Conservation (phyloP, 2,329 filamentous ascomycete genomes). For the Aspergillus neotritici region DNA sequence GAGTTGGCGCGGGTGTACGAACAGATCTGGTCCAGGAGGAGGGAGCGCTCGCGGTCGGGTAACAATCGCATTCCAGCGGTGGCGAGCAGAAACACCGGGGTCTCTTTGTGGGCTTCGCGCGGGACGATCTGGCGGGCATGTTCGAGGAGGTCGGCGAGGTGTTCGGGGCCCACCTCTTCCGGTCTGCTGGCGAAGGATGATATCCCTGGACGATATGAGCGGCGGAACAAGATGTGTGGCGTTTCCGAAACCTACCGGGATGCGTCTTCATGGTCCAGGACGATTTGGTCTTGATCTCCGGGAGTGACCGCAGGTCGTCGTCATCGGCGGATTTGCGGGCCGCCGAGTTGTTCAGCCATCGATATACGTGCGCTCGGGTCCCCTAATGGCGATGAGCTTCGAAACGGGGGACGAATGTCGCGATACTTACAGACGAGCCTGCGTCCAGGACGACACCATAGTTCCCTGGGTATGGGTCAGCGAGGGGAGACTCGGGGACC, state of each 20-base stretch:
- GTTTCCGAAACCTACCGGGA: slow-evolving; percentile 54
- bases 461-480: slow-evolving; percentile 42
- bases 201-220: slow-evolving; percentile 49
- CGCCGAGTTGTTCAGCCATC: slow-evolving; percentile 73
- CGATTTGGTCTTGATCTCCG: slow-evolving; percentile 75
- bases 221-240: neutral
- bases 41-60: slow-evolving; percentile 63
- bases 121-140: slow-evolving; percentile 79
- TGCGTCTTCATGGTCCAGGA: slow-evolving; percentile 90
- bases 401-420: neutral
- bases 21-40: slow-evolving; percentile 73
- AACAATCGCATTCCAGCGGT: slow-evolving; percentile 92
- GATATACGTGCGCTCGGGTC: slow-evolving; percentile 89
- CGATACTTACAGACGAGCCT: slow-evolving; percentile 67
- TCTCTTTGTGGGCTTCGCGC: slow-evolving; percentile 67
- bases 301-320: slow-evolving; percentile 62
- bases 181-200: slow-evolving; percentile 81
- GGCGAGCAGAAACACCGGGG: slow-evolving; percentile 89
- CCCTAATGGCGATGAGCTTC: slow-evolving; percentile 45
- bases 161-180: slow-evolving; percentile 69
- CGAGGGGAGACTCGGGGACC: neutral
- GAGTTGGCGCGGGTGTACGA: slow-evolving; percentile 72
- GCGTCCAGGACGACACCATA: slow-evolving; percentile 97
- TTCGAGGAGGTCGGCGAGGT: slow-evolving; percentile 71
- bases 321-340: slow-evolving; percentile 58